A percentile compares a stretch with the other conserved stretches of the same genome.
Conservation (phyloP, 352 stramenopile species). For the Phytopythium chamaehyphon region DNA sequence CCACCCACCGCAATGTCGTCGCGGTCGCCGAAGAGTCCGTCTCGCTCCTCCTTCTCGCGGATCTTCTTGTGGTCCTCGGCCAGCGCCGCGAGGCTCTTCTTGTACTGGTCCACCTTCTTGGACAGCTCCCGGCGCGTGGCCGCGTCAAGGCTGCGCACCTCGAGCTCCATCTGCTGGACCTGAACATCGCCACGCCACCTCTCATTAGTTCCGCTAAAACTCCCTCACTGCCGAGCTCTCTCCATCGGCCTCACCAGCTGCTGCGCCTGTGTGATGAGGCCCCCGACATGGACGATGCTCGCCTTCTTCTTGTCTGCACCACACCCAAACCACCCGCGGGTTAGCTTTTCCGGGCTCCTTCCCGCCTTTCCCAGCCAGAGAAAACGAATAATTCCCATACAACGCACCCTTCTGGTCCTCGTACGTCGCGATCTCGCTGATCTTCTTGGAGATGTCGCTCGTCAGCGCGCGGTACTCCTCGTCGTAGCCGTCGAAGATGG, state of each 20-base stretch:
- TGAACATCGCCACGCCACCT: constrained; percentile 10
- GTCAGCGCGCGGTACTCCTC: constrained; percentile 83
- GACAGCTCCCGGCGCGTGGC: constrained; percentile 79
- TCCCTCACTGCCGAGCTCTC: neutral
- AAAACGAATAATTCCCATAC: neutral
- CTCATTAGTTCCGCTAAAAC: neutral
- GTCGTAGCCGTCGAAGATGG: constrained; percentile 88
- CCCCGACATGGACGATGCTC: constrained; percentile 75
- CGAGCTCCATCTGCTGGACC: constrained; percentile 88
- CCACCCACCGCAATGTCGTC: constrained; percentile 55
- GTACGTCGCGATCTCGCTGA: constrained; percentile 84
- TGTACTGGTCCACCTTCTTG: constrained; percentile 89
- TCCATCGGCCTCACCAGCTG: constrained; percentile 77
- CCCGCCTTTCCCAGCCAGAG: neutral
- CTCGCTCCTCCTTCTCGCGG: constrained; percentile 76
- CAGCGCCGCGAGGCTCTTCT: constrained; percentile 84
- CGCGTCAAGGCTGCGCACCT: constrained; percentile 78
- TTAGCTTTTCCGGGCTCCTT: neutral
- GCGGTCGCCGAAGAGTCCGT: constrained; percentile 79
- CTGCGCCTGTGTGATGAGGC: constrained; percentile 75
- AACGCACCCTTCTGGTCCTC: constrained; percentile 70
- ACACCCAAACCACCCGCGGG: neutral
- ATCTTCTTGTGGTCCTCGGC: constrained; percentile 78
- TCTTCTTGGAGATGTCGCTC: constrained; percentile 86
- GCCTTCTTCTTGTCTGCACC: constrained; percentile 81